Percentiles rank a stretch among this genome's conserved stretches.
These are phyloP conservation scores for Stentor coeruleus DNA, from an alignment of 73 alveolate genomes.

Conservation along the genomic window DNA sequence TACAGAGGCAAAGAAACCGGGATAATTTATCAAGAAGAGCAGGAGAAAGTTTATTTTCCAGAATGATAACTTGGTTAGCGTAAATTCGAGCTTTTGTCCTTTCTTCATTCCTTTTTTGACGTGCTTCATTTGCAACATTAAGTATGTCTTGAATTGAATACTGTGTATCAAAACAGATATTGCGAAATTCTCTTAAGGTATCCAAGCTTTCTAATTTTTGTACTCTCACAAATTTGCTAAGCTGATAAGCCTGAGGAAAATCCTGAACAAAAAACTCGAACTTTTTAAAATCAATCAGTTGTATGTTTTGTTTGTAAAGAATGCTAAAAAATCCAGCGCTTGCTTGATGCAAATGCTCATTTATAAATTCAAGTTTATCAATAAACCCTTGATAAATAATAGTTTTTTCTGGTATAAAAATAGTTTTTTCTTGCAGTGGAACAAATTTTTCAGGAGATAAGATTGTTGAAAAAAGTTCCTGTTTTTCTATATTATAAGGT, in stretches of 20 bases:
- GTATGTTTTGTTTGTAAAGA: slow-evolving; percentile 32
- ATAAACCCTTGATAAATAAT: slow-evolving; percentile 24
- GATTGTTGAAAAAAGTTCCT: slow-evolving; percentile 33
- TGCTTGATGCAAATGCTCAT: slow-evolving; percentile 43
- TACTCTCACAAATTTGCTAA: slow-evolving; percentile 33
- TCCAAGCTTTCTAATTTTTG: slow-evolving; percentile 37
- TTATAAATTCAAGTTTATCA: slow-evolving; percentile 25
- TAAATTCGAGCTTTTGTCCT: slow-evolving; percentile 43
- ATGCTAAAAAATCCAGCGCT: slow-evolving; percentile 33
- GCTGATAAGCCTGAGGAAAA: slow-evolving; percentile 22
- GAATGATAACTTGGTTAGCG: slow-evolving; percentile 35
- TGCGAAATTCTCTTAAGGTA: slow-evolving; percentile 54
- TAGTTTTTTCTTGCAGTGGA: slow-evolving; percentile 44
- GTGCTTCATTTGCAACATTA: slow-evolving; percentile 34
- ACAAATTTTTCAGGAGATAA: slow-evolving; percentile 47
- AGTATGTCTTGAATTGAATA: slow-evolving; percentile 43
- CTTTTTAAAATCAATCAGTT: slow-evolving; percentile 30
- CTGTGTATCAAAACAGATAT: slow-evolving; percentile 55
- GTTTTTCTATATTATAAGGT: slow-evolving; percentile 55
- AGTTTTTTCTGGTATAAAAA: slow-evolving; percentile 33
- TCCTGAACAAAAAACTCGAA: slow-evolving; percentile 29
- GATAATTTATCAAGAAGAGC: slow-evolving; percentile 32
- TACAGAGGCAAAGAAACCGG: slow-evolving; percentile 38
- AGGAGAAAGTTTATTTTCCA: slow-evolving; percentile 43
- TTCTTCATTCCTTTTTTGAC: slow-evolving; percentile 36